Conservation (phyloP, 225 moss, liverwort and hornwort species). For the Marchantia paleacea region DNA sequence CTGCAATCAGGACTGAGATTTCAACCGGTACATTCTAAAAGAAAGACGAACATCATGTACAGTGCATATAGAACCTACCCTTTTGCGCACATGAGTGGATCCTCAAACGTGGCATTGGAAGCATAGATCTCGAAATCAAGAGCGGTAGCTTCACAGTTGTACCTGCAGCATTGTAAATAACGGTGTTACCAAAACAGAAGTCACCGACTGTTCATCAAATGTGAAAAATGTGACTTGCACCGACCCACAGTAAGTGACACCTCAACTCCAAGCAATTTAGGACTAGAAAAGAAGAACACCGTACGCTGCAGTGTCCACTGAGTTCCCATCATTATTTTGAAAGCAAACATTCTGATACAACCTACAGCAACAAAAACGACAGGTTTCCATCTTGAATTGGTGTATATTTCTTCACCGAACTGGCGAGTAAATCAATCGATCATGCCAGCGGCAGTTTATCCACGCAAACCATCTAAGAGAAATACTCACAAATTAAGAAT, state of each 20-base stretch:
- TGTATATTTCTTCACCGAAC: not conserved
- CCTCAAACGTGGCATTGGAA: slow-evolving; percentile 78
- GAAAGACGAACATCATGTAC: not conserved
- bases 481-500: slow-evolving; percentile 68
- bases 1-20: no score
- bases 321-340: not conserved
- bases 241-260: not conserved
- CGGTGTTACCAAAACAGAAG: not conserved
- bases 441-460: no score
- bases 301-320: not conserved
- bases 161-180: slow-evolving; percentile 33
- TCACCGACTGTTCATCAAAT: not conserved
- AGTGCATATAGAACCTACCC: slow-evolving; percentile 45
- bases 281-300: not conserved
- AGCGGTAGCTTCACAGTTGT: slow-evolving; percentile 62
- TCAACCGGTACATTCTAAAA: no score
- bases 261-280: not conserved
- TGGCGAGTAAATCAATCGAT: no score
- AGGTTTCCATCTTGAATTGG: not conserved
- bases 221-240: not conserved
- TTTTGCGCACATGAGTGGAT: slow-evolving; percentile 82
- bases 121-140: slow-evolving; percentile 79
- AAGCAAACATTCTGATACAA: not conserved
- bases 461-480: not conserved
- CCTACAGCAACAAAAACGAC: not conserved